A percentile compares a stretch with the other conserved stretches of the same genome.
Evolutionary conservation across 495 filamentous ascomycete species (phyloP).

Genomic region (Trichoderma reesei): DNA sequence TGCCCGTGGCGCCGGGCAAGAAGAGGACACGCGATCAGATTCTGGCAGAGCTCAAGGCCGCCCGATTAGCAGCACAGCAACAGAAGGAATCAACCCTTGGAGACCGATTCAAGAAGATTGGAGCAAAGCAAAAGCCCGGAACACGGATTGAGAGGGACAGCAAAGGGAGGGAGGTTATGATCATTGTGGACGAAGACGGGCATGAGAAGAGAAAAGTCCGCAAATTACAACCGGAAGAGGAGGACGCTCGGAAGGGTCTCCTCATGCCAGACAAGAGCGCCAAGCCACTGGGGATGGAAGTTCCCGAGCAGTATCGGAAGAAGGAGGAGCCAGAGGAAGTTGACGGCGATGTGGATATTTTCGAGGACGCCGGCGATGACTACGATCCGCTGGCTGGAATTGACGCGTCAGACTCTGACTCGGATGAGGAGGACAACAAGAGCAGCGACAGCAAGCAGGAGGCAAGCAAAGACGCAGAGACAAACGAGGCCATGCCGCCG

Average conservation of each 20-base stretch:
- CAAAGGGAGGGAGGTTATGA: conserved; percentile 70
- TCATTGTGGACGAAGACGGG: conserved; percentile 78
- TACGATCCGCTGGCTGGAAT: conserved; percentile 80
- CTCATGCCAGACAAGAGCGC: conserved; percentile 51
- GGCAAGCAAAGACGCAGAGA: conserved; percentile 7
- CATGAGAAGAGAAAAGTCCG: conserved; percentile 79
- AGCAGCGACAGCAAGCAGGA: conserved; percentile 14
- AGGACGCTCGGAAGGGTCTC: conserved; percentile 41
- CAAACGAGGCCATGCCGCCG: conserved; percentile 29
- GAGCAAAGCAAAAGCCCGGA: conserved; percentile 46
- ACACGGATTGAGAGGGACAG: conserved; percentile 68
- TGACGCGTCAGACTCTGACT: conserved; percentile 33
- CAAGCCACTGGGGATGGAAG: conserved; percentile 67
- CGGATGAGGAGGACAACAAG: conserved; percentile 30
- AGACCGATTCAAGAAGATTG: conserved; percentile 73
- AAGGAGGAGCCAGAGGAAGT: conserved; percentile 37
- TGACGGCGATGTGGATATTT: conserved; percentile 65
- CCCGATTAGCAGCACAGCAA: conserved; percentile 51
- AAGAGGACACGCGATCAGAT: conserved; percentile 79
- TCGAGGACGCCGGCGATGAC: conserved; percentile 74
- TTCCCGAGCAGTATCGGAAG: conserved; percentile 50
- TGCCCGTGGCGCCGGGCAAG: conserved; percentile 46
- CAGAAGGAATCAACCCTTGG: conserved; percentile 52
- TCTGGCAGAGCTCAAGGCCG: conserved; percentile 68
- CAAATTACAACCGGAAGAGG: conserved; percentile 35